These are phyloP conservation scores for Sporisorium sorghi DNA, from an alignment of 1,284 basidiomycete species.

Conservation along the genomic window DNA sequence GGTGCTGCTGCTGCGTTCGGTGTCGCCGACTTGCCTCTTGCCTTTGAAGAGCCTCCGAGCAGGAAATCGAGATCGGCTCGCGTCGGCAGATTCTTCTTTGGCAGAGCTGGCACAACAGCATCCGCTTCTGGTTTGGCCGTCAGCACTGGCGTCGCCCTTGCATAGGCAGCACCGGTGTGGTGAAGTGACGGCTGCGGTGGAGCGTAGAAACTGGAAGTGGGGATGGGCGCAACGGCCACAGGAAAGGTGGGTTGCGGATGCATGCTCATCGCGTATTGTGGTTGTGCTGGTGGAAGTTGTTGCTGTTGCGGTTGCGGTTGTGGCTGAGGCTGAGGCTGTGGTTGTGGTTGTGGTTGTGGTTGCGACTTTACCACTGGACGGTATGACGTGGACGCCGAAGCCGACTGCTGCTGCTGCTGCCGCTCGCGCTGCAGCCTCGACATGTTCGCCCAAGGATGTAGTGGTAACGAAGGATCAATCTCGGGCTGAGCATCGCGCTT, in stretches of 20 bases:
- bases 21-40: conserved; percentile 12
- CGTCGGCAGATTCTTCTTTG: conserved; percentile 20
- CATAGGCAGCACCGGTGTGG: too few species aligned
- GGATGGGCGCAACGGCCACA: conserved; percentile 1
- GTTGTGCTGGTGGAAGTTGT: conserved; percentile 1
- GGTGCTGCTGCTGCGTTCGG: neutral
- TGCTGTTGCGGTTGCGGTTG: too few species aligned
- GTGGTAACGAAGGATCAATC: conserved; percentile 23
- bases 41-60: conserved; percentile 20
- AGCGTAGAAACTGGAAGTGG: conserved; percentile 18
- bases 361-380: neutral
- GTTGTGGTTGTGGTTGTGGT: conserved; percentile 1
- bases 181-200: conserved; percentile 7
- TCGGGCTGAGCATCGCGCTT: conserved; percentile 17
- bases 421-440: neutral
- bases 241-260: conserved; percentile 1
- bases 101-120: neutral
- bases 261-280: neutral
- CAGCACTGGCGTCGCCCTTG: neutral
- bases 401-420: neutral
- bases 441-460: conserved; percentile 35
- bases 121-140: neutral
- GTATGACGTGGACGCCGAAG: conserved; percentile 4
- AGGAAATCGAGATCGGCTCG: conserved; percentile 33
- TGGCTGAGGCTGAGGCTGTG: neutral